Evolutionary conservation across 148 eudicot species (phyloP).

Genomic region (Simmondsia chinensis): DNA sequence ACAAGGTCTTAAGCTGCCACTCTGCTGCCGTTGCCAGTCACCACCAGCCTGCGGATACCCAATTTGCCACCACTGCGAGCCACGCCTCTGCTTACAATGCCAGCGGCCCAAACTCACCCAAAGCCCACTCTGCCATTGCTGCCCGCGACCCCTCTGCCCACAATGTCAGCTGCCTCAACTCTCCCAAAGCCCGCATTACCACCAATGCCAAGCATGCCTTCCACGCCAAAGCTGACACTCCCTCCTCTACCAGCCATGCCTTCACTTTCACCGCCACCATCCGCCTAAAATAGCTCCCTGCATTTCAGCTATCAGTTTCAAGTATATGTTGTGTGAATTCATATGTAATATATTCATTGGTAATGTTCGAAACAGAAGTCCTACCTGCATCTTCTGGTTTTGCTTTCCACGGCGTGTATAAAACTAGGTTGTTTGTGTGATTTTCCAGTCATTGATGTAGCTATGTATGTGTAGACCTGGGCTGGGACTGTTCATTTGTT

Average conservation of each 20-base stretch:
- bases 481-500: too few relatives aligned
- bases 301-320: not conserved
- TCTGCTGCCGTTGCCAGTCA: conserved; percentile 2
- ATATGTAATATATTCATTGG: too few relatives aligned
- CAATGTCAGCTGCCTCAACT: not conserved
- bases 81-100: not conserved
- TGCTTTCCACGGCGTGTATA: too few relatives aligned
- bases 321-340: not conserved
- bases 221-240: not conserved
- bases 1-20: conserved; percentile 1
- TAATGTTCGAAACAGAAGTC: too few relatives aligned
- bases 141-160: not conserved
- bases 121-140: too few relatives aligned
- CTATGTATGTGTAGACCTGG: too few relatives aligned
- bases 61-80: not conserved
- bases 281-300: not conserved
- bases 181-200: conserved; percentile 4
- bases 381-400: too few relatives aligned
- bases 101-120: not conserved
- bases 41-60: not conserved
- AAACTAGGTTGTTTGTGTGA: too few relatives aligned
- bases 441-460: too few relatives aligned
- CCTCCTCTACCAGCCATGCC: conserved; percentile 5
- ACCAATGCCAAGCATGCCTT: not conserved
- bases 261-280: not conserved